These are phyloP conservation scores for Lentithecium fluviatile DNA, from an alignment of 495 filamentous ascomycete species.

Conservation along the genomic window DNA sequence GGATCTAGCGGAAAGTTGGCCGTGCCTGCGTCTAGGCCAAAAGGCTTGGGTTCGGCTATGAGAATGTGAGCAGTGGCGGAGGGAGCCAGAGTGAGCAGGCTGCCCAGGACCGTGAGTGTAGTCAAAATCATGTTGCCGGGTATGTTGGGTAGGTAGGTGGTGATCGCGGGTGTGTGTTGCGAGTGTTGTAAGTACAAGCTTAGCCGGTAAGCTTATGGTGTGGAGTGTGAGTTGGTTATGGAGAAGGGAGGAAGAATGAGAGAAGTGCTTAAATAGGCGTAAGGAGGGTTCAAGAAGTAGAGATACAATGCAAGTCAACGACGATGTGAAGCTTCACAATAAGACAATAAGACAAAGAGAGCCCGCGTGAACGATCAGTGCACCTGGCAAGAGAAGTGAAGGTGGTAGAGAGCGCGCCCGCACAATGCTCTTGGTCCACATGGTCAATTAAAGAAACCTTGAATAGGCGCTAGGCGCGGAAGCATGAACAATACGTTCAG, in stretches of 20 bases:
- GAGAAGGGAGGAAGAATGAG: neutral
- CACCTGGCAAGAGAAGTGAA: neutral
- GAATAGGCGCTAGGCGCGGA: neutral
- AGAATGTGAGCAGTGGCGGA: slow-evolving; percentile 64
- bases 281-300: neutral
- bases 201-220: neutral
- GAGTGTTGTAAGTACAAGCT: neutral
- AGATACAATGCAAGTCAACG: neutral
- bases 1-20: slow-evolving; percentile 61
- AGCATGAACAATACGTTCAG: neutral
- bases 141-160: slow-evolving; percentile 1
- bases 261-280: neutral
- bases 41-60: slow-evolving; percentile 69
- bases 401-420: neutral
- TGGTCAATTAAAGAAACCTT: neutral
- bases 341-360: neutral
- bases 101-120: slow-evolving; percentile 6
- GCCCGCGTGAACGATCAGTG: neutral
- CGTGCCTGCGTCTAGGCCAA: slow-evolving; percentile 47
- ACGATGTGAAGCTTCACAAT: neutral
- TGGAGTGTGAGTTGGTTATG: neutral
- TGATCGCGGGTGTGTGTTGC: neutral
- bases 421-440: neutral
- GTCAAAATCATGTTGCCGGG: slow-evolving; percentile 5
- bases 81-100: slow-evolving; percentile 43